phyloP scores from a whole-genome alignment of 768 basidiomycete species.

The Naganishia vaughanmartiniae region DNA sequence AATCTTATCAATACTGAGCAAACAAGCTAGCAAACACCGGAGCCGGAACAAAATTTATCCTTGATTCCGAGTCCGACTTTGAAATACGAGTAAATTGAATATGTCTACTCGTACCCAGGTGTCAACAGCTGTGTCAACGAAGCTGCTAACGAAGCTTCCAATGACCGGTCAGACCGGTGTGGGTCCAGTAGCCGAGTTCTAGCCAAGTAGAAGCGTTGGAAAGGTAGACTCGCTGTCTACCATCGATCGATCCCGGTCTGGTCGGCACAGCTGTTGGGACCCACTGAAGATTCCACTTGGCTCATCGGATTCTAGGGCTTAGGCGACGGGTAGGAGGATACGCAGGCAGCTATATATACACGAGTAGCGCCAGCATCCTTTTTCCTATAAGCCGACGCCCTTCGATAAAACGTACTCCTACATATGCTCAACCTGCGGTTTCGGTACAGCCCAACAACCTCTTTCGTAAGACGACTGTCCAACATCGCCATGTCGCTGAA shows the following conservation, averaged over 20 bases:
- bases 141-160: no score
- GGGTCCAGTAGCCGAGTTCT: no score
- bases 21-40: not conserved
- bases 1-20: not conserved
- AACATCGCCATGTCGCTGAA: not conserved
- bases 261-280: no score
- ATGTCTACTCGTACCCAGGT: not conserved
- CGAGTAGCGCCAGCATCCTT: not conserved
- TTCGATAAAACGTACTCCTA: not conserved
- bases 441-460: not conserved
- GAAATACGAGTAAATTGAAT: not conserved
- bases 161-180: no score
- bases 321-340: not conserved
- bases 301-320: no score
- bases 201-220: no score
- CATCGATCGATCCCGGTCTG: no score
- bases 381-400: not conserved
- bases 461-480: not conserved
- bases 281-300: no score
- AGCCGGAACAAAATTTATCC: not conserved
- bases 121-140: no score
- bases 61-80: not conserved
- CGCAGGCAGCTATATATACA: not conserved
- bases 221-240: no score
- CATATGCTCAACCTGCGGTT: conserved; percentile 7